Evolutionary conservation across 371 early-diverging fungal genomes (phyloP), one percentile per base, ranked within the genome.

Genomic region (Mortierella sp.): DNA sequence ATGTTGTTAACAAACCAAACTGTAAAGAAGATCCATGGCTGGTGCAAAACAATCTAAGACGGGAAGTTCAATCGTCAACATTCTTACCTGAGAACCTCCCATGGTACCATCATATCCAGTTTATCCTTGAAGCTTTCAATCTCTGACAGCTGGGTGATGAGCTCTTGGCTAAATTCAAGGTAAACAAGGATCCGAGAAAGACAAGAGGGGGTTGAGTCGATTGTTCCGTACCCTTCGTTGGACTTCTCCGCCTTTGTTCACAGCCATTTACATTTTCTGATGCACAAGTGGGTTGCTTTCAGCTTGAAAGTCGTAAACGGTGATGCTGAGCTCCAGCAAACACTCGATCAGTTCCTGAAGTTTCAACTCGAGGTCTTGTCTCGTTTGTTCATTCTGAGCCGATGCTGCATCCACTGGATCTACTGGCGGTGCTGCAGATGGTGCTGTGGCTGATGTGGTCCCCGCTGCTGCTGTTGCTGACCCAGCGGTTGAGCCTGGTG

Each of bases 251-350:
- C 34, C 34, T 13, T 22, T 41, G 29, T 8, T 21, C 3, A 31
- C 5, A 17, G n/a, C 29, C 46, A 12, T 21, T 46, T 83, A 91
- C 92, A 91, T 85, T 78, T 89, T 84, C 57, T 86, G 80, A 76
- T 85, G 82, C 8, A 91, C 86, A 34, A 88, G 83, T 9, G 80
- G 78, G 50, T 81, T 85, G 44, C 88, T 78, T 57, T 88, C 90
- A 6, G 88, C 81, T 67, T 91, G 92, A 64, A 88, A 91, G 81
- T 91, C 90, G 47, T 86, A 88, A 43, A 89, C 90, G 37, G 88
- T 85, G 45, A 90, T 85, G 60, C 88, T 86, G 28, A 90, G 72
- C 63, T 89, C 88, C 54, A 89, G 85, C 17, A 91, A 78, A 22
- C 83, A 79, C 53, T 90, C 86, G 39, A 90, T 67, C 50, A 86